Evolutionary conservation across 129 eudicot genomes (phyloP).

Genomic region (Daucus carota): DNA sequence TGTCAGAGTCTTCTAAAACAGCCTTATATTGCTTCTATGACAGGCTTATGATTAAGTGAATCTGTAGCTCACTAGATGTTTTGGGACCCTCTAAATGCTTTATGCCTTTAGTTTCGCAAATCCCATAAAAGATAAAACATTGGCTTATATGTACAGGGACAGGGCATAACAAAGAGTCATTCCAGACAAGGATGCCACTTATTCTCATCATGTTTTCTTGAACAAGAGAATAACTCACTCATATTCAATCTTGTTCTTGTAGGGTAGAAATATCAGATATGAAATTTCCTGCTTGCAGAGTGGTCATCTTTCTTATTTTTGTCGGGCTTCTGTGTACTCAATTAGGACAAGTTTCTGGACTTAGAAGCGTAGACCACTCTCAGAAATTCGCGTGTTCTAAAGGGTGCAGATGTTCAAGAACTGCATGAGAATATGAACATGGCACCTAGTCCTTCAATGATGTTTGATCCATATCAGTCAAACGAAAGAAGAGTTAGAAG

Average conservation of each 20-base stretch:
- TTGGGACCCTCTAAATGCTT: conserved; percentile 48
- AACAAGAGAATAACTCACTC: conserved; percentile 11
- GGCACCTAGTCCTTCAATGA: conserved; percentile 56
- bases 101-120: conserved; percentile 46
- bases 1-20: conserved; percentile 57
- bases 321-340: conserved; percentile 34
- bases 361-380: conserved; percentile 30
- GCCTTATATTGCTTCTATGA: conserved; percentile 28
- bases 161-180: conserved; percentile 13
- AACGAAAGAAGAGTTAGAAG: conserved; percentile 58
- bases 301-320: conserved; percentile 35
- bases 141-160: conserved; percentile 42
- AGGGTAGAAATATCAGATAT: conserved; percentile 18
- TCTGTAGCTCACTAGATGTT: conserved; percentile 13
- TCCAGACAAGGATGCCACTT: conserved; percentile 18
- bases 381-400: conserved; percentile 35
- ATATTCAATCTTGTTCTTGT: conserved; percentile 14
- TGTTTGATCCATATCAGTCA: conserved; percentile 53
- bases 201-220: conserved; percentile 16
- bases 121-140: conserved; percentile 37
- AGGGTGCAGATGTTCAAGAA: conserved; percentile 25
- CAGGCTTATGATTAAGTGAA: conserved; percentile 16
- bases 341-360: conserved; percentile 31
- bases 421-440: conserved; percentile 24
- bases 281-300: conserved; percentile 25